phyloP scores from a whole-genome alignment of 192 early-diverging fungal species.

The Linnemannia zychae region DNA sequence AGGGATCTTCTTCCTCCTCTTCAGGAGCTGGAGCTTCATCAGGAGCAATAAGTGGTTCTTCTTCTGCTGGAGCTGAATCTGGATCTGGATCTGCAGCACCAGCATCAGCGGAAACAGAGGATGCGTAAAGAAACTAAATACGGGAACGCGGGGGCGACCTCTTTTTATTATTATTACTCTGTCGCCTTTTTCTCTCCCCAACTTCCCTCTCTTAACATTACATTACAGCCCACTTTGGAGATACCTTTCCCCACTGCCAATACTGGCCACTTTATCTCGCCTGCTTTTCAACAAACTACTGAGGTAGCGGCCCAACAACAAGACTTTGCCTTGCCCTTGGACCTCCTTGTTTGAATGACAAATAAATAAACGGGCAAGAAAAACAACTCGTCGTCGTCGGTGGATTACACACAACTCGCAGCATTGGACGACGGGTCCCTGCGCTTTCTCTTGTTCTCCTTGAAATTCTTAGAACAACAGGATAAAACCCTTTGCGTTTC shows the following conservation, averaged over 20 bases:
- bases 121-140: not conserved
- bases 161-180: not conserved
- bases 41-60: not conserved
- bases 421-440: too few species aligned
- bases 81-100: not conserved
- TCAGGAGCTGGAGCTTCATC: not conserved
- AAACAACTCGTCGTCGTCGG: not conserved
- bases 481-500: too few species aligned
- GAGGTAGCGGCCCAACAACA: too few species aligned
- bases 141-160: not conserved
- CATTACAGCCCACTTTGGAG: too few species aligned
- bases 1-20: not conserved
- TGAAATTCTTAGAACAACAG: too few species aligned
- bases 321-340: not conserved
- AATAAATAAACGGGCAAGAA: not conserved
- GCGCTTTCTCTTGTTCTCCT: too few species aligned
- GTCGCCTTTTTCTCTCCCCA: not conserved
- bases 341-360: not conserved
- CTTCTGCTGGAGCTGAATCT: conserved; percentile 1
- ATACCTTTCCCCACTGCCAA: not conserved
- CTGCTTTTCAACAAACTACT: too few species aligned
- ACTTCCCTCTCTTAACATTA: not conserved
- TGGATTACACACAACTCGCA: not conserved
- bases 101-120: not conserved
- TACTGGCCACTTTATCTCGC: too few species aligned